phyloP scores from a whole-genome alignment of 2,329 filamentous ascomycete genomes.

The Triangularia setosa region DNA sequence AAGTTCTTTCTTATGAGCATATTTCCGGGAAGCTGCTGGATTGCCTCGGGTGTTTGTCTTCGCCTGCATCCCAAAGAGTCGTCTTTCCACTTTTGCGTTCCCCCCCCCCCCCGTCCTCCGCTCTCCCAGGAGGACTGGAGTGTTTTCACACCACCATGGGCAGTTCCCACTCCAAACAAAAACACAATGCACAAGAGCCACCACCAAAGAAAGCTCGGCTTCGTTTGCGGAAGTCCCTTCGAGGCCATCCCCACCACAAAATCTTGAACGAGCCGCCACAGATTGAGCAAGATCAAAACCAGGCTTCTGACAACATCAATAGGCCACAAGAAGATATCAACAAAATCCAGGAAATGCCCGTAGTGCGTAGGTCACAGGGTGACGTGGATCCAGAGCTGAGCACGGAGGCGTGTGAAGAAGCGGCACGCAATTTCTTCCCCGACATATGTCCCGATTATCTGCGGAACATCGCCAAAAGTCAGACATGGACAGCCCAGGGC shows the following conservation, averaged over 20 bases:
- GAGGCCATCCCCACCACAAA: background rate
- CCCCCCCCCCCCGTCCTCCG: background rate
- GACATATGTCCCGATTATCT: constrained; percentile 43
- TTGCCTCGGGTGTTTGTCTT: background rate
- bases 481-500: constrained; percentile 22
- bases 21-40: background rate
- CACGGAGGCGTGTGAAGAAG: constrained; percentile 26
- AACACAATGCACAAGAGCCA: background rate
- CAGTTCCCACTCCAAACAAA: background rate
- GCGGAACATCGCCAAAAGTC: constrained; percentile 26
- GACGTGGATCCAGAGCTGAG: background rate
- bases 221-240: background rate
- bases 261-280: background rate
- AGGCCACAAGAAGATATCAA: background rate
- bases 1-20: background rate
- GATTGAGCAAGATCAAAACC: background rate
- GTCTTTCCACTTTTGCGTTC: background rate
- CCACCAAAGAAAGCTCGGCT: background rate
- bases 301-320: constrained; percentile 1
- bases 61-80: background rate
- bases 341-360: background rate
- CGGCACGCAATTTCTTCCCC: constrained; percentile 39
- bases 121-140: background rate
- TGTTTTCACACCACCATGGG: background rate
- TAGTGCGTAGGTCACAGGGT: background rate